Evolutionary conservation across 495 filamentous ascomycete genomes (phyloP).

Genomic region (Emericellopsis terricola): DNA sequence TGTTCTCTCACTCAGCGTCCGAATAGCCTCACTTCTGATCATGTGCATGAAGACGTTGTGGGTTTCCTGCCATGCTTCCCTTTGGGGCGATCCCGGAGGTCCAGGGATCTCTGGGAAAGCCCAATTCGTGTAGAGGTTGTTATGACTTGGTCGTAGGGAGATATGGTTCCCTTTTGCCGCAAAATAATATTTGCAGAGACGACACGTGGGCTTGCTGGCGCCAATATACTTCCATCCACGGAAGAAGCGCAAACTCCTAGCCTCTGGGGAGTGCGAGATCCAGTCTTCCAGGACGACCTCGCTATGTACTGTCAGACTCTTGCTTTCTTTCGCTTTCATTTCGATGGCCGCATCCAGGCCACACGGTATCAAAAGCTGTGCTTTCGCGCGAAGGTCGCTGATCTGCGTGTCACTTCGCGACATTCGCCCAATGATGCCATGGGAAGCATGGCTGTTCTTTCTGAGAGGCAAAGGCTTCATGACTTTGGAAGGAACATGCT

Average conservation of each 20-base stretch:
- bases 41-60: background rate
- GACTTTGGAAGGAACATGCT: background rate
- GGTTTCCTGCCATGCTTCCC: background rate
- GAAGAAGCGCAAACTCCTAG: slow-evolving; percentile 10
- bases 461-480: background rate
- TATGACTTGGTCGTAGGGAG: slow-evolving; percentile 9
- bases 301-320: background rate
- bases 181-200: slow-evolving; percentile 17
- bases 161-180: slow-evolving; percentile 6
- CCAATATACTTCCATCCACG: slow-evolving; percentile 16
- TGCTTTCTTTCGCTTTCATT: background rate
- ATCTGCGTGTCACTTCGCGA: background rate
- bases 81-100: background rate
- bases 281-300: slow-evolving; percentile 3
- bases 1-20: background rate
- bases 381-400: background rate
- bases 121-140: slow-evolving; percentile 20
- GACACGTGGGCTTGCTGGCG: slow-evolving; percentile 21
- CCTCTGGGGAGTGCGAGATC: background rate
- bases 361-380: background rate
- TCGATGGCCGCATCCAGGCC: background rate
- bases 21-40: background rate
- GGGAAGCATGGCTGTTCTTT: background rate
- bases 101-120: slow-evolving; percentile 6
- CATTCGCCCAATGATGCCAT: background rate